phyloP scores from a whole-genome alignment of 2,329 filamentous ascomycete species.

The Ascochyta viciae-villosae region DNA sequence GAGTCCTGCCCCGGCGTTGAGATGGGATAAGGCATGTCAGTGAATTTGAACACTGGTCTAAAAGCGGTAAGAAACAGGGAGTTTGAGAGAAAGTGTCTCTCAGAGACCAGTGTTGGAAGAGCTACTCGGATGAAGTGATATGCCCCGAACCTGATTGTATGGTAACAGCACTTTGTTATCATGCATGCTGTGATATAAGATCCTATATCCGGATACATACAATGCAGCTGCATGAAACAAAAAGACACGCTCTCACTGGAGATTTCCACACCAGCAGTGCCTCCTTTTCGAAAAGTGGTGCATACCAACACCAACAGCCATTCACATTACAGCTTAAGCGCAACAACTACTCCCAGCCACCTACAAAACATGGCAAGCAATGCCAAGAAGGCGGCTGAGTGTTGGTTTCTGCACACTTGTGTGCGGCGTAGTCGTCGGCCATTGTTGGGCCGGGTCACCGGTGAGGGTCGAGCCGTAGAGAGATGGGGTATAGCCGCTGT shows the following conservation, averaged over 20 bases:
- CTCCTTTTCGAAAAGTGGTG: slow-evolving; percentile 28
- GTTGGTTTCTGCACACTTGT: slow-evolving; percentile 25
- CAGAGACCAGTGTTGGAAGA: too few relatives aligned
- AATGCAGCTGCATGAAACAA: slow-evolving; percentile 31
- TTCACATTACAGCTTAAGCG: slow-evolving; percentile 33
- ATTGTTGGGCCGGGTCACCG: slow-evolving; percentile 29
- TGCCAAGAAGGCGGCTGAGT: slow-evolving; percentile 41
- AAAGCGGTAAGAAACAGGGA: too few relatives aligned
- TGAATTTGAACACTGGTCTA: too few relatives aligned
- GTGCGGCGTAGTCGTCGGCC: slow-evolving; percentile 32
- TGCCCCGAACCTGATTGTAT: too few relatives aligned
- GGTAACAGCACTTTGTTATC: slow-evolving; percentile 28
- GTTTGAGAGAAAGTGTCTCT: too few relatives aligned
- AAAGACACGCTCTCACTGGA: slow-evolving; percentile 31
- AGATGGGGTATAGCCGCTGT: slow-evolving; percentile 37
- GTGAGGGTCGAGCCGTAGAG: slow-evolving; percentile 34
- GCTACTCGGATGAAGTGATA: too few relatives aligned
- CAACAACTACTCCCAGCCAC: slow-evolving; percentile 29
- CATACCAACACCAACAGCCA: slow-evolving; percentile 31
- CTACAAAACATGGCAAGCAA: slow-evolving; percentile 17
- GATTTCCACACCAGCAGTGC: slow-evolving; percentile 32
- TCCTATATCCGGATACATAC: slow-evolving; percentile 18
- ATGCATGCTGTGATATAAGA: slow-evolving; percentile 22
- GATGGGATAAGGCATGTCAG: slow-evolving; percentile 32
- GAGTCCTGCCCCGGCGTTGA: slow-evolving; percentile 10